These are phyloP conservation scores for Chrysoporthe puriensis DNA, from an alignment of 2,329 filamentous ascomycete species.

Conservation along the genomic window DNA sequence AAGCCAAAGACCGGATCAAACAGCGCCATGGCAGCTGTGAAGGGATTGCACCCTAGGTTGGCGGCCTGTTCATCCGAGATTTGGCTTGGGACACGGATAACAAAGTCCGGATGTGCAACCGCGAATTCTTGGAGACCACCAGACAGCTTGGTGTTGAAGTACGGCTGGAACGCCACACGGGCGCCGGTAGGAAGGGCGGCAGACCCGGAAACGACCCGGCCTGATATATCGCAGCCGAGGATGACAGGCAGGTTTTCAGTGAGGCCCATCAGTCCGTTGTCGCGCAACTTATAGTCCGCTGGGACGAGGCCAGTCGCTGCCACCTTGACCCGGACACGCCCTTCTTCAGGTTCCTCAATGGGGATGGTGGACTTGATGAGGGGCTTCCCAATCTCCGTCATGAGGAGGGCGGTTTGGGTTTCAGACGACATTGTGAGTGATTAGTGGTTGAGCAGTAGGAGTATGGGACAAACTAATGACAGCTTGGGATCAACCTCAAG, in stretches of 20 bases:
- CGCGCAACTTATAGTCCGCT: background rate
- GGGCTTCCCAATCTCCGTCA: conserved; percentile 2
- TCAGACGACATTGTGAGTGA: background rate
- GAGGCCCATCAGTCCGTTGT: background rate
- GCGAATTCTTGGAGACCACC: conserved; percentile 4
- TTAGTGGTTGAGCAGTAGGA: background rate
- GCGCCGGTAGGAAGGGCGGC: background rate
- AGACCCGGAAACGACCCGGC: background rate
- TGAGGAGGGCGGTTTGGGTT: conserved; percentile 3
- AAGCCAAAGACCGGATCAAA: conserved; percentile 3
- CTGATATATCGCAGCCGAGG: conserved; percentile 1
- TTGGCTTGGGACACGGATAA: background rate
- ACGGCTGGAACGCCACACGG: background rate
- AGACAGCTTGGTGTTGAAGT: background rate
- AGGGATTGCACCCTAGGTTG: background rate
- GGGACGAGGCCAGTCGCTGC: background rate
- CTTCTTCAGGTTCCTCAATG: background rate
- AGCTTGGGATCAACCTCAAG: background rate
- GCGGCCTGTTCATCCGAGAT: background rate
- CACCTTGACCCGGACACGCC: background rate
- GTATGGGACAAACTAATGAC: background rate
- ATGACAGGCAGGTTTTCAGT: background rate
- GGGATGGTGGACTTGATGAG: conserved; percentile 1
- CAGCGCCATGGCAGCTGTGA: background rate
- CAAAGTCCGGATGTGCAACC: background rate